phyloP scores from a whole-genome alignment of 352 stramenopile species.

The Globisporangium uncinulatum region DNA sequence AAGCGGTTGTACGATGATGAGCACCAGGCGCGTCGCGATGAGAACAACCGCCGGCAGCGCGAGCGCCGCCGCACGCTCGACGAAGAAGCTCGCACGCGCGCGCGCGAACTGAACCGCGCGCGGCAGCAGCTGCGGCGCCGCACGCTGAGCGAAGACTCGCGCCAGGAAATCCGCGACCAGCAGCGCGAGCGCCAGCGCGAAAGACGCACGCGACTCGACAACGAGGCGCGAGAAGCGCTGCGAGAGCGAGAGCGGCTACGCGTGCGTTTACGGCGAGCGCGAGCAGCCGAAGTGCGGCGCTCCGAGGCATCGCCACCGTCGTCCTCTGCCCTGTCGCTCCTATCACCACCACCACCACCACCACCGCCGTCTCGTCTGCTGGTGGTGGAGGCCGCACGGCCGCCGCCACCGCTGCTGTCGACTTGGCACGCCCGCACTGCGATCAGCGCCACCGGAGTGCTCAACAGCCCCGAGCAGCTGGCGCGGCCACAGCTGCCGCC shows the following conservation, averaged over 20 bases:
- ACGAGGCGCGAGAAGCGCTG: conserved; percentile 28
- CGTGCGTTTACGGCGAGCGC: conserved; percentile 24
- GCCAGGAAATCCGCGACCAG: conserved; percentile 29
- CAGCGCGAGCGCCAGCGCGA: conserved; percentile 37
- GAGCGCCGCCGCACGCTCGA: conserved; percentile 41
- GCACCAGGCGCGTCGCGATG: conserved; percentile 30
- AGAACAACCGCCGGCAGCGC: conserved; percentile 39
- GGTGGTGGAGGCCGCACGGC: background rate
- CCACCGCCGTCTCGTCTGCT: background rate
- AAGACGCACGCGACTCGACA: conserved; percentile 37
- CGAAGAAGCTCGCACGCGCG: conserved; percentile 18
- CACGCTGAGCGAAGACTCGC: conserved; percentile 33
- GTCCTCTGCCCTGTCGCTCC: background rate
- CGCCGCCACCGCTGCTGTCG: background rate
- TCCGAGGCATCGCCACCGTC: no score
- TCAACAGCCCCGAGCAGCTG: conserved; percentile 4
- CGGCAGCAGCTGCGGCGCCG: conserved; percentile 47
- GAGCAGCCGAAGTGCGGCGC: conserved; percentile 1
- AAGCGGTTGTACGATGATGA: conserved; percentile 9
- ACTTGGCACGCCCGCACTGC: background rate
- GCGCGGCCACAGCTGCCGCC: conserved; percentile 13
- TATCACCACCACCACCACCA: background rate
- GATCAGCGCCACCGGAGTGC: conserved; percentile 11
- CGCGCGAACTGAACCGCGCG: conserved; percentile 58
- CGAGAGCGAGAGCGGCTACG: conserved; percentile 45